These are phyloP conservation scores for Gonapodya sp. DNA, from an alignment of 192 early-diverging fungal species.

Conservation along the genomic window DNA sequence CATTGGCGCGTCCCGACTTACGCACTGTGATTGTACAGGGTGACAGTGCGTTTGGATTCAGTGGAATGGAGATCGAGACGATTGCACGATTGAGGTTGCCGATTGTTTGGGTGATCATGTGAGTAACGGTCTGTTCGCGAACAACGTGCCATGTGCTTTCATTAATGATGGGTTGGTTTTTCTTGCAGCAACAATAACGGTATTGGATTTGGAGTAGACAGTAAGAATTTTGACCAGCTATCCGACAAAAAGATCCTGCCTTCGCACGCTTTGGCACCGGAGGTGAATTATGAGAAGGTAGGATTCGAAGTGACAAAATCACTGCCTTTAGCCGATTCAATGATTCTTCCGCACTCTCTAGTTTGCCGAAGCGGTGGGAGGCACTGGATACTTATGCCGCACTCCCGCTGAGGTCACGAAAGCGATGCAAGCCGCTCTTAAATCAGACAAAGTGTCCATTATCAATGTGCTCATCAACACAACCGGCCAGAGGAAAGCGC, in stretches of 20 bases:
- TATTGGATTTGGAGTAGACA: constrained; percentile 58
- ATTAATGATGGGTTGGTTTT: not conserved
- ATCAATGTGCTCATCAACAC: constrained; percentile 61
- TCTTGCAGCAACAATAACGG: constrained; percentile 57
- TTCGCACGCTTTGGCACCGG: constrained; percentile 49
- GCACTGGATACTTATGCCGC: constrained; percentile 40
- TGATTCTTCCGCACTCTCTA: not conserved
- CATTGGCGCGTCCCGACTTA: not conserved
- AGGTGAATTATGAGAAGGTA: constrained; percentile 58
- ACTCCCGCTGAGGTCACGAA: constrained; percentile 42
- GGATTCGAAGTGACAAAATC: not conserved
- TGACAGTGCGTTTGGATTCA: constrained; percentile 73
- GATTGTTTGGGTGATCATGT: constrained; percentile 59
- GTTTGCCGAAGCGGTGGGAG: constrained; percentile 52
- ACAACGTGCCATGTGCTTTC: not conserved
- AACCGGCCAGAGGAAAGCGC: constrained; percentile 28
- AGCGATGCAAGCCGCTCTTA: constrained; percentile 36
- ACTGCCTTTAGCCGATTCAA: not conserved
- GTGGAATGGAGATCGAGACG: constrained; percentile 68
- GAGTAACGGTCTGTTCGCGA: not conserved
- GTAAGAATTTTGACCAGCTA: constrained; percentile 31
- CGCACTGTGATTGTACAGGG: constrained; percentile 26
- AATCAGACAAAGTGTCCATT: constrained; percentile 34
- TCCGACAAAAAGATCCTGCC: constrained; percentile 33
- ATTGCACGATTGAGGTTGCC: constrained; percentile 48